Evolutionary conservation across 257 asterid species (phyloP), one percentile per base, ranked within the genome.

Genomic region (Cordia subcordata): DNA sequence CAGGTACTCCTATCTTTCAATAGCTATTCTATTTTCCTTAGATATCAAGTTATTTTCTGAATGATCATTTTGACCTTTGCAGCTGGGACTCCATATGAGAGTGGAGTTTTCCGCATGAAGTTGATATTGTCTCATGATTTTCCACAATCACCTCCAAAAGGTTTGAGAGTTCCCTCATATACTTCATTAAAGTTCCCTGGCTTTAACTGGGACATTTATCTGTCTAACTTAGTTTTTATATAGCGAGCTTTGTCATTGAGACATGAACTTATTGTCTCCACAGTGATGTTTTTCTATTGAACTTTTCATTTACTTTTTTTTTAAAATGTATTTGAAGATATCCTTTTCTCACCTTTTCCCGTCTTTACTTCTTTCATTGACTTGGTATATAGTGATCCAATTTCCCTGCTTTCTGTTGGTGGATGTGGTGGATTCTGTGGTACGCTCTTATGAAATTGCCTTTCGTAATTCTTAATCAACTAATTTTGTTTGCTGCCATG

Each of bases 61-160:
- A 72, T 68, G 50, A 51, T 55, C 42, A 51, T 55, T 33, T 70
- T 55, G 46, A 35, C 35, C 58, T 66, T 63, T 76, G 80, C 99
- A 92, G 99, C 94, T 73, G 97, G 97, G 64, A 92, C 99, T 38
- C 99, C 99, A 1, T 92, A 88, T 49, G 97, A 92, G 67, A 86
- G 88, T 60, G 99, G 99, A 1, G 66, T 80, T 56, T 92, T 92
- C 49, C 96, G 91, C 53, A 92, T 86, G 99, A 92, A 84, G 85
- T 68, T 88, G 85, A 84, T 82, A 62, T 55, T 92, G 66, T 86
- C 96, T 55, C 85, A 74, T 64, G 99, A 92, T 77, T 92, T 92
- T 72, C 99, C 99, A 13, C 89, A 89, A 16, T 77, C 91, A 58
- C 95, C 99, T 38, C 96, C 96, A 4, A 88, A 82, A 92, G 99